These are phyloP conservation scores for Primulina eburnea DNA, from an alignment of 257 asterid genomes.

Conservation along the genomic window DNA sequence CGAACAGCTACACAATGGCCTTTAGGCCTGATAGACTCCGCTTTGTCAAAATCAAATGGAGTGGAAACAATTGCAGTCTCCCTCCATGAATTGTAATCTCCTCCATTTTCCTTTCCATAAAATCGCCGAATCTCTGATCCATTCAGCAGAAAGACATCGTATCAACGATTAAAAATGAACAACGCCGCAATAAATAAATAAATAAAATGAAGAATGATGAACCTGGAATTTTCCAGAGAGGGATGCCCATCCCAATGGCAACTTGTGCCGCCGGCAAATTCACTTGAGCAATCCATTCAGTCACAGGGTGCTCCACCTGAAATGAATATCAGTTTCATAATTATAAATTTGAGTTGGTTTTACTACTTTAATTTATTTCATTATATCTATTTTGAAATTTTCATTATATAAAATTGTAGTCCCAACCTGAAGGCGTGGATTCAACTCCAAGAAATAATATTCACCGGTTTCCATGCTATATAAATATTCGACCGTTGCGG, in stretches of 20 bases:
- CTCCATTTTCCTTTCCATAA: slow-evolving; percentile 89
- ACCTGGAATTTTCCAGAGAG: slow-evolving; percentile 99
- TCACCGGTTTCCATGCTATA: slow-evolving; percentile 99
- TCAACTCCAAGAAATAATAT: slow-evolving; percentile 94
- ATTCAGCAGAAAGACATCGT: slow-evolving; percentile 14
- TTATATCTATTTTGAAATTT: too few relatives aligned
- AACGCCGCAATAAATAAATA: background rate
- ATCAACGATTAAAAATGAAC: slow-evolving; percentile 23
- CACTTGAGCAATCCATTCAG: slow-evolving; percentile 99
- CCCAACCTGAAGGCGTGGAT: slow-evolving; percentile 91
- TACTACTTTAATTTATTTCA: too few relatives aligned
- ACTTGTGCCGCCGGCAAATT: slow-evolving; percentile 98
- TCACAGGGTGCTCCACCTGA: slow-evolving; percentile 99
- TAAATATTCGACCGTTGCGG: slow-evolving; percentile 97
- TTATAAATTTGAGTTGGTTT: too few relatives aligned
- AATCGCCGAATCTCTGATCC: slow-evolving; percentile 81
- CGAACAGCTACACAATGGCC: slow-evolving; percentile 99
- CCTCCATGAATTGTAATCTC: slow-evolving; percentile 97
- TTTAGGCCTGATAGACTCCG: slow-evolving; percentile 80
- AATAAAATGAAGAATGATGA: slow-evolving; percentile 22
- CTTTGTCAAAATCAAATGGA: slow-evolving; percentile 88
- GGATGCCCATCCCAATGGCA: slow-evolving; percentile 96
- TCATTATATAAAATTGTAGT: too few relatives aligned
- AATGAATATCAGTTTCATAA: too few relatives aligned
- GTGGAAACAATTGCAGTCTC: slow-evolving; percentile 69